phyloP scores from a whole-genome alignment of 352 stramenopile genomes.

The Globisporangium radiosum region DNA sequence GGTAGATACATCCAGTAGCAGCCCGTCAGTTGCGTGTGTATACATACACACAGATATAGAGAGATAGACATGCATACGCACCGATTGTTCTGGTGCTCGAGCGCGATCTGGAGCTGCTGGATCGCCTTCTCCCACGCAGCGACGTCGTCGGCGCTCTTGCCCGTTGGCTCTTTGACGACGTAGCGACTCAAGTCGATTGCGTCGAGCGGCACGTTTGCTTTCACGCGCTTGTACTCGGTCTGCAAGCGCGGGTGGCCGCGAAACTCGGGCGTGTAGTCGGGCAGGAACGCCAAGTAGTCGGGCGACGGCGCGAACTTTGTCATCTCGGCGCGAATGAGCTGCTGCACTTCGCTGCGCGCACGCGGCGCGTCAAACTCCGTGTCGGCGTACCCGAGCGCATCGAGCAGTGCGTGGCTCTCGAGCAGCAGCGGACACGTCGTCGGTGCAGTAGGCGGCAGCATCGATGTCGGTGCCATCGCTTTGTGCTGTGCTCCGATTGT shows the following conservation, averaged over 20 bases:
- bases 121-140: slow-evolving; percentile 50
- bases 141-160: slow-evolving; percentile 29
- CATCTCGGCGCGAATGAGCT: slow-evolving; percentile 70
- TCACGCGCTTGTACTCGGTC: slow-evolving; percentile 68
- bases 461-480: background rate
- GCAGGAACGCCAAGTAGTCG: slow-evolving; percentile 61
- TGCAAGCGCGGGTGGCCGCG: slow-evolving; percentile 41
- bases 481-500: background rate
- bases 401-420: slow-evolving; percentile 56
- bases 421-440: slow-evolving; percentile 49
- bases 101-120: slow-evolving; percentile 34
- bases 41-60: slow-evolving; percentile 8
- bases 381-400: slow-evolving; percentile 75
- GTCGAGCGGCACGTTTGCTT: slow-evolving; percentile 57
- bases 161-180: slow-evolving; percentile 34
- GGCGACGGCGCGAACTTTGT: slow-evolving; percentile 43
- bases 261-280: slow-evolving; percentile 49
- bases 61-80: slow-evolving; percentile 11
- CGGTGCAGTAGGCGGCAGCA: slow-evolving; percentile 17
- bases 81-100: slow-evolving; percentile 63
- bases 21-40: background rate
- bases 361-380: slow-evolving; percentile 43
- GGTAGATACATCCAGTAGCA: background rate
- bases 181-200: slow-evolving; percentile 73
- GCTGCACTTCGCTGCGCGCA: slow-evolving; percentile 51